phyloP scores from a whole-genome alignment of 2,329 filamentous ascomycete genomes.

The Aotearoamyces nothofagi region DNA sequence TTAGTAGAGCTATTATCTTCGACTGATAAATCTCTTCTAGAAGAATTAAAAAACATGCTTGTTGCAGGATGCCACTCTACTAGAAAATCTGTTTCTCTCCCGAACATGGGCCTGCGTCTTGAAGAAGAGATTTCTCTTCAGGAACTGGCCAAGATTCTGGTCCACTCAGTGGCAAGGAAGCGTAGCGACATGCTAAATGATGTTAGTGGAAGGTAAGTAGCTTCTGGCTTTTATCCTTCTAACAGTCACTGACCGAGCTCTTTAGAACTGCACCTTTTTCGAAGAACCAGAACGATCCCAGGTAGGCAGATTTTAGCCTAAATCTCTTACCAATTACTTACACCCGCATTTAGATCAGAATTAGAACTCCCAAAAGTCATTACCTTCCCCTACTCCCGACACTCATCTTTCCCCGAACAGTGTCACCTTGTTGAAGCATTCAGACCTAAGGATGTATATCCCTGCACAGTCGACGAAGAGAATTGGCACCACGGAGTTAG shows the following conservation, averaged over 20 bases:
- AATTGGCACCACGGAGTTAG: conserved; percentile 50
- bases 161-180: conserved; percentile 7
- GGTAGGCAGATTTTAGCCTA: conserved; percentile 4
- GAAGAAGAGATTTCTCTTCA: conserved; percentile 10
- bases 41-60: conserved; percentile 16
- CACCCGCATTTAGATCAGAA: too few relatives aligned
- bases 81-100: conserved; percentile 12
- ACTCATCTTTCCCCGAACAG: conserved; percentile 74
- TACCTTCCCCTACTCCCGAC: conserved; percentile 71
- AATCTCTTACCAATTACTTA: too few relatives aligned
- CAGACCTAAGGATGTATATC: conserved; percentile 61
- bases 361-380: conserved; percentile 26
- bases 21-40: conserved; percentile 18
- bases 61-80: conserved; percentile 9
- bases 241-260: too few relatives aligned
- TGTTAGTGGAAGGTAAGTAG: background rate
- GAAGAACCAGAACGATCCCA: too few relatives aligned
- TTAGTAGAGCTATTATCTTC: conserved; percentile 34
- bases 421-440: conserved; percentile 55
- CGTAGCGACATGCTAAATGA: background rate
- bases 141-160: conserved; percentile 12
- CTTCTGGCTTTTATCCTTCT: too few relatives aligned
- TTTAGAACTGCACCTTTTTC: too few relatives aligned
- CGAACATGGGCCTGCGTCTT: conserved; percentile 8
- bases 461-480: conserved; percentile 56